Percentiles rank a stretch among this genome's conserved stretches.
Conservation (phyloP, 352 stramenopile species). For the Peronospora belbahrii region DNA sequence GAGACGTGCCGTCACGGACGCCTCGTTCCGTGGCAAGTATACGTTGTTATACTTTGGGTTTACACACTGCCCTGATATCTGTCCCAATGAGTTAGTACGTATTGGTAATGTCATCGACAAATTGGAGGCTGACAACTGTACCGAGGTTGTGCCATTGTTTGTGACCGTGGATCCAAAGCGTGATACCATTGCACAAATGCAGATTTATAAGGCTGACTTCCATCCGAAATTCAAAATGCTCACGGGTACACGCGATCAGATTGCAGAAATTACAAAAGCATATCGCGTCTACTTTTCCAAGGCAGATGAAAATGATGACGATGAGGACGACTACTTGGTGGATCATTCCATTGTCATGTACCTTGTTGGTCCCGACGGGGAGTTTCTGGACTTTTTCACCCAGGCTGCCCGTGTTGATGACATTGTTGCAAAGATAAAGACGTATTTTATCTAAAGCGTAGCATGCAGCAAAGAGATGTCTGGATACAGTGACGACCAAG, state of each 20-base stretch:
- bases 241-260: slow-evolving; percentile 90
- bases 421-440: slow-evolving; percentile 91
- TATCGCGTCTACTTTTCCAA: slow-evolving; percentile 99
- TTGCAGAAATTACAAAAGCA: slow-evolving; percentile 94
- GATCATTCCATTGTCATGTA: slow-evolving; percentile 99
- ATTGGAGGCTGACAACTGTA: slow-evolving; percentile 58
- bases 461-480: not conserved
- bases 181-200: slow-evolving; percentile 95
- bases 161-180: slow-evolving; percentile 96
- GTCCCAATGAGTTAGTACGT: slow-evolving; percentile 98
- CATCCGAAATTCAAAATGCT: slow-evolving; percentile 85
- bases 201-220: slow-evolving; percentile 92
- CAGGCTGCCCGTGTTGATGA: slow-evolving; percentile 93
- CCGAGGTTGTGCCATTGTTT: slow-evolving; percentile 90
- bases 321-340: slow-evolving; percentile 99
- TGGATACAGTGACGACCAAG: not conserved
- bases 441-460: slow-evolving; percentile 44
- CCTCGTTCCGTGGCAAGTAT: slow-evolving; percentile 90
- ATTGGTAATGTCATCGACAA: slow-evolving; percentile 93
- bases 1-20: slow-evolving; percentile 84
- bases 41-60: slow-evolving; percentile 99
- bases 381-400: slow-evolving; percentile 99
- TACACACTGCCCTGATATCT: slow-evolving; percentile 99
- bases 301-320: slow-evolving; percentile 88
- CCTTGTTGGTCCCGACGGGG: slow-evolving; percentile 92